Conservation (phyloP, 805 yeast species). For the Saccharomycopsis capsularis region DNA sequence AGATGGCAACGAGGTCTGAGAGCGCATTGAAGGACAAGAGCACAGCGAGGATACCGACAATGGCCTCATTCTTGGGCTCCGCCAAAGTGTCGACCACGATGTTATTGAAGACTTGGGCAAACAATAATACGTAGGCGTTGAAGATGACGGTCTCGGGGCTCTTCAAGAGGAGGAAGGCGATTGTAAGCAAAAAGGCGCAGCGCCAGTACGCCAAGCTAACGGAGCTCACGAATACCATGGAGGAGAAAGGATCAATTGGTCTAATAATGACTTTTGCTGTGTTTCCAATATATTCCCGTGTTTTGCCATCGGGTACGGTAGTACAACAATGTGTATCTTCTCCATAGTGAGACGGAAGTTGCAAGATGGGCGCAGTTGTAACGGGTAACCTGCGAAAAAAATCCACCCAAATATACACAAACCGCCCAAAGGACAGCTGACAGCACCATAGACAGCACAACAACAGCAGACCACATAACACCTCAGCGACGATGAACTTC, state of each 20-base stretch:
- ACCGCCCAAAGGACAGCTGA: too few species aligned
- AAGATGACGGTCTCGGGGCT: constrained; percentile 17
- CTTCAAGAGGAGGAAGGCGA: constrained; percentile 19
- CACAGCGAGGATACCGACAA: constrained; percentile 18
- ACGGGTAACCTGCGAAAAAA: too few species aligned
- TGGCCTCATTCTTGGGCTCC: constrained; percentile 12
- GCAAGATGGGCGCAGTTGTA: too few species aligned
- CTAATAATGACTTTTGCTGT: too few species aligned
- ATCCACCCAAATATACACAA: too few species aligned
- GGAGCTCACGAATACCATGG: constrained; percentile 19
- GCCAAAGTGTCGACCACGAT: constrained; percentile 19
- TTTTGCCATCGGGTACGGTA: background rate
- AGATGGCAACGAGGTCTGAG: constrained; percentile 20
- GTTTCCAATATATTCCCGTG: background rate
- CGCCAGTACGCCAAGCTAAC: constrained; percentile 18
- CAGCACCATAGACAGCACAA: too few species aligned
- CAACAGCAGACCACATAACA: too few species aligned
- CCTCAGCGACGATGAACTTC: too few species aligned
- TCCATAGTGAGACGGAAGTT: too few species aligned
- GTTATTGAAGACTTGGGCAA: constrained; percentile 18
- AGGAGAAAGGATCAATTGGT: too few species aligned
- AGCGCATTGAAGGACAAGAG: constrained; percentile 15
- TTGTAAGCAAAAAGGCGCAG: constrained; percentile 14
- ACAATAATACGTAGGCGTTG: constrained; percentile 18
- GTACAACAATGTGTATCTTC: background rate